phyloP scores from a whole-genome alignment of 495 filamentous ascomycete genomes.

The Daldinia vernicosa region DNA sequence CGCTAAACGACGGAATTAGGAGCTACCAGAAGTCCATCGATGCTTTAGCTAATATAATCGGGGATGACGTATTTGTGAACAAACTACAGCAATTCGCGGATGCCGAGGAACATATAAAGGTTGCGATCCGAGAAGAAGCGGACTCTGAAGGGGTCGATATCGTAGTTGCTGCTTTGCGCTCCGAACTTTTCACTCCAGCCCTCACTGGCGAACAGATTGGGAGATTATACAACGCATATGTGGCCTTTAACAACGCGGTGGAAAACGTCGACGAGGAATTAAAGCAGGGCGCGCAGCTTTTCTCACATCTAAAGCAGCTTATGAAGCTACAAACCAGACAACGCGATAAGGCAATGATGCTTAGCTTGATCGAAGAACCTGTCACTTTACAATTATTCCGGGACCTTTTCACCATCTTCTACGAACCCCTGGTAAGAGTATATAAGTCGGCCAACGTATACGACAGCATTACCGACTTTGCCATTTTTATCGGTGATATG shows the following conservation, averaged over 20 bases:
- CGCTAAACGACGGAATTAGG: slow-evolving; percentile 87
- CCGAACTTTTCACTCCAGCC: slow-evolving; percentile 73
- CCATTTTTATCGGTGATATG: slow-evolving; percentile 88
- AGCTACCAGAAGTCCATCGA: slow-evolving; percentile 87
- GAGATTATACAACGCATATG: slow-evolving; percentile 89
- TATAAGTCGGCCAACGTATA: slow-evolving; percentile 99
- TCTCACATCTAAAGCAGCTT: slow-evolving; percentile 92
- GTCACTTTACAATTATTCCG: slow-evolving; percentile 92
- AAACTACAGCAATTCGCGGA: slow-evolving; percentile 84
- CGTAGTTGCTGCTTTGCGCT: slow-evolving; percentile 81
- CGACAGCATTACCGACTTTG: slow-evolving; percentile 94
- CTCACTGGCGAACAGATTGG: slow-evolving; percentile 77
- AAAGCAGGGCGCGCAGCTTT: slow-evolving; percentile 86
- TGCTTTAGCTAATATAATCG: slow-evolving; percentile 74
- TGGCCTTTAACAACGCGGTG: slow-evolving; percentile 95
- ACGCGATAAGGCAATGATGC: slow-evolving; percentile 96
- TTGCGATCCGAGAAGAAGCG: slow-evolving; percentile 76
- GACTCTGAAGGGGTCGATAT: slow-evolving; percentile 76
- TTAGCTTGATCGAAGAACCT: slow-evolving; percentile 92
- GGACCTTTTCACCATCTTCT: slow-evolving; percentile 98
- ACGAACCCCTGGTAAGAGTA: slow-evolving; percentile 93
- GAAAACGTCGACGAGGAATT: slow-evolving; percentile 91
- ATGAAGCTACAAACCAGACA: slow-evolving; percentile 92
- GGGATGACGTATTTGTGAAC: slow-evolving; percentile 77
- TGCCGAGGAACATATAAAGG: slow-evolving; percentile 75